These are phyloP conservation scores for Apiotrichum montevideense DNA, from an alignment of 1,284 basidiomycete species.

Conservation along the genomic window DNA sequence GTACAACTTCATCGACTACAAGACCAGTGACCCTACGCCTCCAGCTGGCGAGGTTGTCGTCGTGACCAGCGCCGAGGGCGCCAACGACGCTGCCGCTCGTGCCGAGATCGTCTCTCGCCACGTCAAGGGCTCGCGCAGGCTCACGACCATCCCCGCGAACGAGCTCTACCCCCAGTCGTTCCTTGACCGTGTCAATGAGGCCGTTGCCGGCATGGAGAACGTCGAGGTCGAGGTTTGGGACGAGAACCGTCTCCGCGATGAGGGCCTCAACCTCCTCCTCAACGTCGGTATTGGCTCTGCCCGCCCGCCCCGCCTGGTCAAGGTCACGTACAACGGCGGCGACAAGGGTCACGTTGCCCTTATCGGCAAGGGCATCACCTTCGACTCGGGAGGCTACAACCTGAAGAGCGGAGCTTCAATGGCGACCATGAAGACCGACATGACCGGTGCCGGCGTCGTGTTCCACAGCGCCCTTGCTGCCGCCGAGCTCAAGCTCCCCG, in stretches of 20 bases:
- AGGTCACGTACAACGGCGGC: slow-evolving; percentile 8
- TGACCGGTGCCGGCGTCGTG: slow-evolving; percentile 6
- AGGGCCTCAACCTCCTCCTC: slow-evolving; percentile 1
- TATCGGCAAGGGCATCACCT: slow-evolving; percentile 14
- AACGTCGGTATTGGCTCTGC: slow-evolving; percentile 3
- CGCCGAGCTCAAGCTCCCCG: slow-evolving; percentile 8
- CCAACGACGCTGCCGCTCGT: neutral
- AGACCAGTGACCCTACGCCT: neutral
- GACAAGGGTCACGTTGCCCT: slow-evolving; percentile 6
- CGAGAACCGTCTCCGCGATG: slow-evolving; percentile 2
- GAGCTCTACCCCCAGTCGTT: slow-evolving; percentile 13
- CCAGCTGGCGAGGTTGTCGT: neutral
- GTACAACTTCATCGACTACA: slow-evolving; percentile 2
- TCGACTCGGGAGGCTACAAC: slow-evolving; percentile 8
- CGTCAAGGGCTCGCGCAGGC: slow-evolving; percentile 14
- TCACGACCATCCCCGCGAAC: slow-evolving; percentile 12
- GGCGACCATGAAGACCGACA: slow-evolving; percentile 13
- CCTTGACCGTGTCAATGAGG: slow-evolving; percentile 9
- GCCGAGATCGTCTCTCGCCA: slow-evolving; percentile 13
- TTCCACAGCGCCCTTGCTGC: slow-evolving; percentile 12
- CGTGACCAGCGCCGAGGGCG: slow-evolving; percentile 6
- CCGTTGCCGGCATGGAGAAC: slow-evolving; percentile 1
- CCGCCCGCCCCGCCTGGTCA: slow-evolving; percentile 7
- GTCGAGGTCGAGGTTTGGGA: slow-evolving; percentile 16
- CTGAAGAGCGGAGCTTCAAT: slow-evolving; percentile 4